Percentiles rank a stretch among this genome's conserved stretches.
phyloP scores from a whole-genome alignment of 179 eudicot genomes.

The Actinidia polygama region DNA sequence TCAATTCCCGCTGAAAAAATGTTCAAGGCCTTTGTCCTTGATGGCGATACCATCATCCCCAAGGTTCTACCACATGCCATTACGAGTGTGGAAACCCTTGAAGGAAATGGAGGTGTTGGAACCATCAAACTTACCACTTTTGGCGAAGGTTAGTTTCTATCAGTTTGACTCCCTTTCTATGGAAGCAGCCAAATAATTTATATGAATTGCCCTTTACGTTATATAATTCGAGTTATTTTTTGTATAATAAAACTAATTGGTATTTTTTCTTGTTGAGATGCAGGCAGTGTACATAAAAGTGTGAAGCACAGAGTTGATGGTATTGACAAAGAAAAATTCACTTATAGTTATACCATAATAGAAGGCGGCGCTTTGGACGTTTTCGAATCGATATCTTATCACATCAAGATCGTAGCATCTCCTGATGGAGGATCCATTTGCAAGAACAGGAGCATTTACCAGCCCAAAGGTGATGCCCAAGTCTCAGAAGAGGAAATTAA shows the following conservation, averaged over 20 bases:
- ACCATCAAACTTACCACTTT: not conserved
- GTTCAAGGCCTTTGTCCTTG: conserved; percentile 33
- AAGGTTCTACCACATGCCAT: conserved; percentile 27
- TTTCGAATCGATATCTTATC: conserved; percentile 28
- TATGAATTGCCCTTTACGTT: too few species aligned
- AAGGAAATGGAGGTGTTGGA: conserved; percentile 34
- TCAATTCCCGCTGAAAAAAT: conserved; percentile 6
- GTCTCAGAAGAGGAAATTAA: conserved; percentile 30
- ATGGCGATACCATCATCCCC: conserved; percentile 28
- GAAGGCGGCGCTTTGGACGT: conserved; percentile 37
- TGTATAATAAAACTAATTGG: not conserved
- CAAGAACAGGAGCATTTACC: conserved; percentile 28
- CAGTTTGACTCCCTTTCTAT: too few species aligned
- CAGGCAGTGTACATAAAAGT: conserved; percentile 27
- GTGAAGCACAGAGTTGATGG: conserved; percentile 33
- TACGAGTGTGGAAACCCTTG: conserved; percentile 22
- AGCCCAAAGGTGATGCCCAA: conserved; percentile 22
- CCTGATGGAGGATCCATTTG: conserved; percentile 37
- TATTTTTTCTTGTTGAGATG: not conserved
- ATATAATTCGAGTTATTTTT: too few species aligned
- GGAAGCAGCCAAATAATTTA: too few species aligned
- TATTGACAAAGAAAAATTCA: conserved; percentile 24
- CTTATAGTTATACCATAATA: conserved; percentile 23
- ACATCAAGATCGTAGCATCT: conserved; percentile 26
- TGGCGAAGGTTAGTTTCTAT: too few species aligned